Evolutionary conservation across 441 rosid genomes (phyloP).

Genomic region (Erysimum cheiri): DNA sequence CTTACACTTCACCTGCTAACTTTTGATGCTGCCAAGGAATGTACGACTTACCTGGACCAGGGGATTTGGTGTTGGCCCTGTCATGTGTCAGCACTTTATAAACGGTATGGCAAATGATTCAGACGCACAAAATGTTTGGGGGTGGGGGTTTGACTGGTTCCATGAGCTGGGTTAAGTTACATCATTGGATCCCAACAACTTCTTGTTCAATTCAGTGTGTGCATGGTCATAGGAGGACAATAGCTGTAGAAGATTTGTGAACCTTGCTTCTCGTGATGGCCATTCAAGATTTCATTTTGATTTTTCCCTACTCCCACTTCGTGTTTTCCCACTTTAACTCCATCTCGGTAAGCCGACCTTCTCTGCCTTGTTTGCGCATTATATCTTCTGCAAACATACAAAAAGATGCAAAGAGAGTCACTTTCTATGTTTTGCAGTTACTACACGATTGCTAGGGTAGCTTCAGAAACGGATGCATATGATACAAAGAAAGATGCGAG

Average conservation of each 20-base stretch:
- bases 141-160: neutral
- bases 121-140: neutral
- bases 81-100: neutral
- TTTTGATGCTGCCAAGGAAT: neutral
- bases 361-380: neutral
- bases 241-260: neutral
- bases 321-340: neutral
- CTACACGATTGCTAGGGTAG: neutral
- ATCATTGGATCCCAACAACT: neutral
- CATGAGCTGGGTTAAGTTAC: slow-evolving; percentile 1
- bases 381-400: neutral
- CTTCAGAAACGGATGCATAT: neutral
- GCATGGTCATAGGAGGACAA: neutral
- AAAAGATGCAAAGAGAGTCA: neutral
- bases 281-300: neutral
- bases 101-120: neutral
- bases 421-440: neutral
- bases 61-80: slow-evolving; percentile 12
- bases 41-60: neutral
- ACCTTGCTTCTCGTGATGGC: neutral
- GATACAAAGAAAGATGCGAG: neutral
- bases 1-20: neutral
- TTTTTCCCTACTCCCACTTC: neutral
- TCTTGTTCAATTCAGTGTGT: neutral
- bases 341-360: neutral